phyloP scores from a whole-genome alignment of 2,329 filamentous ascomycete species.

The Fusarium nygamai region DNA sequence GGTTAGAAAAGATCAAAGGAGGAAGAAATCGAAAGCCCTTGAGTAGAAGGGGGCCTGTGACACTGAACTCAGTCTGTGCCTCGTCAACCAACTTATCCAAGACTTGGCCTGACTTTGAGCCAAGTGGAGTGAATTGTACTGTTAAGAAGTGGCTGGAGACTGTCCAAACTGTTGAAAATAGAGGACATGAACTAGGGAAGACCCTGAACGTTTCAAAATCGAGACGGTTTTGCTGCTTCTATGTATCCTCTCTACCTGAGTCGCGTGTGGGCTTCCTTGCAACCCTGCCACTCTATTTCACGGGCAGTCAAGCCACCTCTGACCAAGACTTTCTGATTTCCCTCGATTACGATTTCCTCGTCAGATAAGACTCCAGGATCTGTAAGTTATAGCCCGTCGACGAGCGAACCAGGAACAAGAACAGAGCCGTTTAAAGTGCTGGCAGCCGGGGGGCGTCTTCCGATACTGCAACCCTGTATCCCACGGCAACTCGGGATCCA shows the following conservation, averaged over 20 bases:
- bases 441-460: slow-evolving; percentile 27
- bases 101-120: not conserved
- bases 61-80: slow-evolving; percentile 29
- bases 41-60: slow-evolving; percentile 22
- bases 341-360: not conserved
- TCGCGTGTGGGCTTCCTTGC: not conserved
- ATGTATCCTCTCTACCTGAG: slow-evolving; percentile 2
- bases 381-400: slow-evolving; percentile 9
- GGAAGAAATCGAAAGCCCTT: slow-evolving; percentile 28
- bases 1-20: slow-evolving; percentile 23
- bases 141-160: slow-evolving; percentile 13
- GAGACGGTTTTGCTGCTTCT: slow-evolving; percentile 19
- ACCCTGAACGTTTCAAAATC: slow-evolving; percentile 11
- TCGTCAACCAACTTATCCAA: not conserved
- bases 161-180: not conserved
- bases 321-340: not conserved
- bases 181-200: slow-evolving; percentile 1
- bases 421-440: slow-evolving; percentile 30
- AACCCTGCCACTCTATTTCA: slow-evolving; percentile 33
- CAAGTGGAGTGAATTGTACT: not conserved
- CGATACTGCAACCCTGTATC: slow-evolving; percentile 27
- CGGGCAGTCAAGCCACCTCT: not conserved
- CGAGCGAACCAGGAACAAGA: slow-evolving; percentile 25
- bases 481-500: slow-evolving; percentile 25
- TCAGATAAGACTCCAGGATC: slow-evolving; percentile 22